phyloP scores from a whole-genome alignment of 495 filamentous ascomycete genomes.

The Daldinia caldariorum region DNA sequence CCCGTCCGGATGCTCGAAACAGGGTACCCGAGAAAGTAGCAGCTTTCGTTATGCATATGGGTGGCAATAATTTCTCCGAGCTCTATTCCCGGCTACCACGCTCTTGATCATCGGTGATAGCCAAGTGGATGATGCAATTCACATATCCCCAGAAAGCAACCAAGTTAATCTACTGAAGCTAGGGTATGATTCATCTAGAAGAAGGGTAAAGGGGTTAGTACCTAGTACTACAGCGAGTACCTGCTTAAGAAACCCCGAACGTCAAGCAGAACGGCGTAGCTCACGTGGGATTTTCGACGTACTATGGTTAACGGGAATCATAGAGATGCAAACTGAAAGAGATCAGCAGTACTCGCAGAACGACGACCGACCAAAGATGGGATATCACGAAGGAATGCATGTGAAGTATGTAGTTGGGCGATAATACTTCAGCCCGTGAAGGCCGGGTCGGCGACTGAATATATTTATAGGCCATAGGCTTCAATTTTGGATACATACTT shows the following conservation, averaged over 20 bases:
- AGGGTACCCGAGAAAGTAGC: background rate
- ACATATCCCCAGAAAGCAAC: background rate
- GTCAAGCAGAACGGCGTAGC: conserved; percentile 6
- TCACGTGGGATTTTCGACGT: conserved; percentile 9
- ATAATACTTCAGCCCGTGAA: conserved; percentile 21
- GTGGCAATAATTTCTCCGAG: background rate
- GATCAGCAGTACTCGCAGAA: conserved; percentile 24
- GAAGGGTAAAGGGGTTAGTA: background rate
- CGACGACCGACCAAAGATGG: background rate
- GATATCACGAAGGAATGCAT: conserved; percentile 7
- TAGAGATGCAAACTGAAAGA: conserved; percentile 12
- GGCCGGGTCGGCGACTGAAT: conserved; percentile 37
- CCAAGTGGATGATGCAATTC: background rate
- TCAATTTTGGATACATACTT: conserved; percentile 13
- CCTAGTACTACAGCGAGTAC: background rate
- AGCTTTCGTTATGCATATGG: background rate
- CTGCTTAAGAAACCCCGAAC: conserved; percentile 14
- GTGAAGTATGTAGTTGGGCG: conserved; percentile 24
- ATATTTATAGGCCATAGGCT: conserved; percentile 27
- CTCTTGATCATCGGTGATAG: background rate
- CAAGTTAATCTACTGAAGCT: conserved; percentile 10
- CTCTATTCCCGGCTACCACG: conserved; percentile 3
- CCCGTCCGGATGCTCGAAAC: background rate
- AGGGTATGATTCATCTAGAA: background rate
- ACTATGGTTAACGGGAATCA: background rate